Base-by-base conservation (phyloP, 2,329 filamentous ascomycete genomes). In the Rhexocercosporidium sp. region DNA sequence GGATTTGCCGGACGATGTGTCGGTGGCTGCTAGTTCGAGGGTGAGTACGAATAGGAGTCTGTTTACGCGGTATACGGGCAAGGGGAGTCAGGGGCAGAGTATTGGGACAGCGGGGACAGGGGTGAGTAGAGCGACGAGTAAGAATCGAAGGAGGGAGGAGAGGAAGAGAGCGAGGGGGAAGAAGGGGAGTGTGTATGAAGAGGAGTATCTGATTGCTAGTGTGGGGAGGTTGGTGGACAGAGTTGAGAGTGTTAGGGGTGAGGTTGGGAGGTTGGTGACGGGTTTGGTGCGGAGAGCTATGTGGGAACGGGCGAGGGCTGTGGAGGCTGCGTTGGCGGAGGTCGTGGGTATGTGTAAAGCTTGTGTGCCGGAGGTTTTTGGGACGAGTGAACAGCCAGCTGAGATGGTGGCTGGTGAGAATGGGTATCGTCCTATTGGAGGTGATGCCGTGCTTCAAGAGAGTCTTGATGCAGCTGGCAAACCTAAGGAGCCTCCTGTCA, bases 101-200 rank as follows among this genome's bases (percentile, higher is more conserved):
- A 81, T 85, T 1, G 89, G 90, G 25, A 94, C 92, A 22, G 85
- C 88, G 1, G 91, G 89, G 22, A 94, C 91, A 14, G 88, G 89
- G 34, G 89, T 91, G 2, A 92, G 89, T 59, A 86, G 94, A 14
- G 91, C 91, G 66, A 97, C 93, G 47, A 92, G 88, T 76, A 97
- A 96, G 83, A 97, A 97, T 77, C 89, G 94, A 62, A 85, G 91
- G 27, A 86, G 94, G 22, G 96, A 99, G 79, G 96, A 99, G 83
- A 89, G 97, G 78, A 99, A 99, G 85, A 89, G 95, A 18, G 96
- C 96, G 0, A 85, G 93, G 8, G 96, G 96, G 27, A 95, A 97
- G 78, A 98, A 98, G 83, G 96, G 96, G 12, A 97, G 93, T 18
- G 92, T 99, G 5, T 99, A 99, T 79, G 96, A 99, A 79, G 95